Evolutionary conservation across 495 filamentous ascomycete genomes (phyloP), one percentile per base, ranked within the genome.

Genomic region (Lichenothelia convexa): DNA sequence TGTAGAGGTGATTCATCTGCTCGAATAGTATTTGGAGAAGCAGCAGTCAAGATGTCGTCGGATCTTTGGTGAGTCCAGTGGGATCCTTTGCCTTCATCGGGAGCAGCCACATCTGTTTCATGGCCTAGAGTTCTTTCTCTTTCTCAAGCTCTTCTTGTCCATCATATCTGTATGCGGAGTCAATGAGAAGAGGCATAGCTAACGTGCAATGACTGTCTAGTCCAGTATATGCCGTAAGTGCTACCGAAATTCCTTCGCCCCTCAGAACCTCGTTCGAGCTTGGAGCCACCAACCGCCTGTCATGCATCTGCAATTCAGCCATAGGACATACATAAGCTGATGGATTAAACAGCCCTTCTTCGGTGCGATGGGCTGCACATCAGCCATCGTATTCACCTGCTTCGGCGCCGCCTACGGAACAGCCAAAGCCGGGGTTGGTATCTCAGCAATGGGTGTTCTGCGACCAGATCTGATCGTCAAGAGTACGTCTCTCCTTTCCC

Each of bases 161-260:
- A n/a, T n/a, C n/a, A n/a, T n/a, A n/a, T n/a, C n/a, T n/a, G n/a
- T n/a, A n/a, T n/a, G n/a, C n/a, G n/a, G n/a, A n/a, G n/a, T n/a
- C n/a, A n/a, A n/a, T n/a, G n/a, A n/a, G n/a, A n/a, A n/a, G n/a
- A n/a, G n/a, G n/a, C n/a, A n/a, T n/a, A n/a, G n/a, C n/a, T n/a
- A n/a, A n/a, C n/a, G n/a, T n/a, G n/a, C n/a, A n/a, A n/a, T n/a
- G n/a, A n/a, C n/a, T n/a, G n/a, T n/a, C n/a, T 50, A 97, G 89
- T 66, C 89, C 89, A 63, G 87, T 93, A 48, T 97, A 97, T 70
- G 87, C 89, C 67, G 89, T 97, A 65, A 80, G 87, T 94, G 57
- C 24, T 16, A 30, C 16, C 30, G 23, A 36, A 39, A 34, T 20
- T 32, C 18, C 18, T 15, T 27, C 34, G 1, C n/a, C n/a, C n/a